These are phyloP conservation scores for Neurospora sp. DNA, from an alignment of 495 filamentous ascomycete species.

Conservation along the genomic window DNA sequence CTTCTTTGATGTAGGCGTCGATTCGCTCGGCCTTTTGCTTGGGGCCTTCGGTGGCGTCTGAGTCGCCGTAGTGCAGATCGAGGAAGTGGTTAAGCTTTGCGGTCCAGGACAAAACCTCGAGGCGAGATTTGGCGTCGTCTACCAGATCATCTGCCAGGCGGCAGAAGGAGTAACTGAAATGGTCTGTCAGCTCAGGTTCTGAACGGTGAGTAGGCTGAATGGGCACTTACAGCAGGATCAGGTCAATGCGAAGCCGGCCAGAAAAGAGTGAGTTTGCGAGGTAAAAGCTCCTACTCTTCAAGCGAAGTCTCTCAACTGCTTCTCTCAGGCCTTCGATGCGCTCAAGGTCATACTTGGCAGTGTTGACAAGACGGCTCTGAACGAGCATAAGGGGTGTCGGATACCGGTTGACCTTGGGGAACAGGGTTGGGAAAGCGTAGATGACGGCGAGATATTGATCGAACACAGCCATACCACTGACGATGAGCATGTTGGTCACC, in stretches of 20 bases:
- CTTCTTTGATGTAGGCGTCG: slow-evolving; percentile 22
- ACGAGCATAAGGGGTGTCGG: slow-evolving; percentile 38
- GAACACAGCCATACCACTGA: slow-evolving; percentile 53
- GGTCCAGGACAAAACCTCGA: slow-evolving; percentile 42
- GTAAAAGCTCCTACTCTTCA: slow-evolving; percentile 60
- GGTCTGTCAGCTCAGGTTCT: slow-evolving; percentile 3
- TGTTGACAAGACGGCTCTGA: slow-evolving; percentile 32
- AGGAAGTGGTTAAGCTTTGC: slow-evolving; percentile 41
- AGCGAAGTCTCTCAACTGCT: slow-evolving; percentile 39
- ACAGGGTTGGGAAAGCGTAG: slow-evolving; percentile 41
- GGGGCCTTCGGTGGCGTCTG: not conserved
- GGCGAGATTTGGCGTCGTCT: slow-evolving; percentile 39
- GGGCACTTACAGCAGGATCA: slow-evolving; percentile 44
- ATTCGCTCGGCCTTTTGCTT: slow-evolving; percentile 4
- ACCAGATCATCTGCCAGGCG: slow-evolving; percentile 60
- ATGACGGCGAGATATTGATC: slow-evolving; percentile 52
- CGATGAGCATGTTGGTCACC: slow-evolving; percentile 51
- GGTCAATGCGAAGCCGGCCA: slow-evolving; percentile 52
- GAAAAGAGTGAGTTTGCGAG: slow-evolving; percentile 54
- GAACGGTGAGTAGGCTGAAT: not conserved
- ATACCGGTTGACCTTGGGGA: slow-evolving; percentile 25
- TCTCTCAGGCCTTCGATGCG: slow-evolving; percentile 45
- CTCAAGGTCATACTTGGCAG: slow-evolving; percentile 35
- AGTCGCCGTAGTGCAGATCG: slow-evolving; percentile 24
- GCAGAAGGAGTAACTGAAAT: slow-evolving; percentile 54